Conservation (phyloP, 2,329 filamentous ascomycete genomes). For the Penicillium sp. region DNA sequence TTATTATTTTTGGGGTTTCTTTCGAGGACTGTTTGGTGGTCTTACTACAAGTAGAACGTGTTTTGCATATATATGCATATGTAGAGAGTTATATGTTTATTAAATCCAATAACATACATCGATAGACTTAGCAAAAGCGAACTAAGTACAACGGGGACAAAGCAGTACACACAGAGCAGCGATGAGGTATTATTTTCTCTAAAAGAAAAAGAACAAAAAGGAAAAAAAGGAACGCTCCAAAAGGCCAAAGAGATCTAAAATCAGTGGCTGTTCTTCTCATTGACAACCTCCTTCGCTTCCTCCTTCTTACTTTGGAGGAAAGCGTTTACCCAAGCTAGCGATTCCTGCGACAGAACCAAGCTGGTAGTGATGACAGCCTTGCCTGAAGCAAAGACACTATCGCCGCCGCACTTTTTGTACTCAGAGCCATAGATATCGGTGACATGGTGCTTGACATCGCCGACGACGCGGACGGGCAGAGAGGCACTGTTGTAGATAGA, state of each 20-base stretch:
- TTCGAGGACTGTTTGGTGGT: neutral
- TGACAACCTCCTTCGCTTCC: slow-evolving; percentile 48
- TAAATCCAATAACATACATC: neutral
- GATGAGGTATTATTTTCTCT: slow-evolving; percentile 21
- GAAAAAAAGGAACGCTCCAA: slow-evolving; percentile 2
- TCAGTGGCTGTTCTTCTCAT: slow-evolving; percentile 39
- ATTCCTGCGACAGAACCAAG: slow-evolving; percentile 58
- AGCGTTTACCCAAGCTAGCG: slow-evolving; percentile 52
- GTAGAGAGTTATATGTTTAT: neutral
- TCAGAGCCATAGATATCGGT: slow-evolving; percentile 38
- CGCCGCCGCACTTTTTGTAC: slow-evolving; percentile 43
- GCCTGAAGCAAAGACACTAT: slow-evolving; percentile 56
- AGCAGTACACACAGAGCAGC: neutral
- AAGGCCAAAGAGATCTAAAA: slow-evolving; percentile 7
- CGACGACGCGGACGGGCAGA: slow-evolving; percentile 55
- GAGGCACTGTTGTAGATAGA: slow-evolving; percentile 55
- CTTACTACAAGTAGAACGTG: neutral
- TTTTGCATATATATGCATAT: neutral
- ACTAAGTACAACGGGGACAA: neutral
- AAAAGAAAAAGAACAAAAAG: slow-evolving; percentile 6
- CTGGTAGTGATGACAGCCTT: slow-evolving; percentile 63
- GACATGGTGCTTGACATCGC: slow-evolving; percentile 45
- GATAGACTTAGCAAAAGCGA: neutral
- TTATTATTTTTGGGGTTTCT: neutral
- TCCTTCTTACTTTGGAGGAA: slow-evolving; percentile 56